Base-by-base conservation (phyloP, 768 basidiomycete genomes). In the Hydnomerulius pinastri region DNA sequence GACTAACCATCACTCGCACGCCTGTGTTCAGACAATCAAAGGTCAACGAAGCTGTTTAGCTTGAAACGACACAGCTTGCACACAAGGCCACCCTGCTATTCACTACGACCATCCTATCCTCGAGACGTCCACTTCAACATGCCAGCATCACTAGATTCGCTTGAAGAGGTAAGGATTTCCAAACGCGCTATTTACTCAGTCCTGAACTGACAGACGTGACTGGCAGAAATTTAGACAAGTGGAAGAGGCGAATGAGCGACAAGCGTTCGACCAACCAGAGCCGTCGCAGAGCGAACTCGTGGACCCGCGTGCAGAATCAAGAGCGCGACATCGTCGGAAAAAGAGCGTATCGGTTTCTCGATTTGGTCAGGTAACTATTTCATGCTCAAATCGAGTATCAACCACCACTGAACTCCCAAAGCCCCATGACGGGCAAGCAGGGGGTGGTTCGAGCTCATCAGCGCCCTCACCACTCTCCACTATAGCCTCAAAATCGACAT, bases 261-360 rank as follows among this genome's bases (percentile, higher is more conserved):
- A 77, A 28, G 81, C 78, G 11, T 63, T 68, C 46, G 69, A 71
- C 47, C 72, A 72, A 37, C 52, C 53, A 12, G 61, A 61, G 18
- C 32, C 44, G 8, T 40, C 58, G 3, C 47, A 32, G 42, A 27
- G 1, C 40, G 47, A 62, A 48, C 36, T 57, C 38, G 41, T 55
- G 45, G 55, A 62, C 60, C 53, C 60, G 46, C 33, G 65, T 28
- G 48, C 43, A 8, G 46, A 46, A 8, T 21, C 55, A 23, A 68
- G 59, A 56, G 61, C 57, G n/a, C 76, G 71, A 43, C 65, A 66
- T 33, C 68, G 72, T 37, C 71, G 76, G 50, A 68, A 76, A 40
- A 77, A 77, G 15, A 82, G 79, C 45, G 73, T 86, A 30, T 83
- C 82, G 1, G 73, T 86, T 36, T 80, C 81, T 46, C 73, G 80